A percentile compares a stretch with the other conserved stretches of the same genome.
phyloP scores from a whole-genome alignment of 768 basidiomycete genomes.

The Kwoniella dejecticola region DNA sequence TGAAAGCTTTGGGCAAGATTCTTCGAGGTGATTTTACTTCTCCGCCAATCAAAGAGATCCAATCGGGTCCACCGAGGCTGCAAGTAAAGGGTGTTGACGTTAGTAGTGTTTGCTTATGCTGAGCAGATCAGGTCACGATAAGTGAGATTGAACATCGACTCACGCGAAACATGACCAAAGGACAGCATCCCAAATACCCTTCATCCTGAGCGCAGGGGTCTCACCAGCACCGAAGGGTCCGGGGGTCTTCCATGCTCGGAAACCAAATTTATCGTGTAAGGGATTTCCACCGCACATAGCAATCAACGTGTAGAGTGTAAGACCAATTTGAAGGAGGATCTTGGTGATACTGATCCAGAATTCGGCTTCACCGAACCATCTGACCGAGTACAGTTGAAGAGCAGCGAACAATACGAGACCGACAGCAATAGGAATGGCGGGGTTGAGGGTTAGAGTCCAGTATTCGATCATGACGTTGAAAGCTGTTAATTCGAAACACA shows the following conservation, averaged over 20 bases:
- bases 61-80: constrained; percentile 25
- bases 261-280: constrained; percentile 59
- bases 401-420: constrained; percentile 12
- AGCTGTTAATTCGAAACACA: constrained; percentile 28
- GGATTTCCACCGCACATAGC: constrained; percentile 59
- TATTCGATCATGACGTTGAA: constrained; percentile 30
- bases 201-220: not conserved
- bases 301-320: constrained; percentile 64
- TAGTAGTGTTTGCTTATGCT: too few relatives aligned
- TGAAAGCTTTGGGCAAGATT: constrained; percentile 27
- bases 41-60: constrained; percentile 19
- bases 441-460: constrained; percentile 22
- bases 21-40: constrained; percentile 24
- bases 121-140: too few relatives aligned
- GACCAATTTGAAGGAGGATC: constrained; percentile 59
- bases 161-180: constrained; percentile 25
- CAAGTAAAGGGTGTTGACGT: too few relatives aligned
- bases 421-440: constrained; percentile 52
- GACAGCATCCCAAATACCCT: constrained; percentile 27
- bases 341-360: constrained; percentile 45
- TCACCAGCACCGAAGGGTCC: constrained; percentile 19
- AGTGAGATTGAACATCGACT: not conserved
- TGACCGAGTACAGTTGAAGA: constrained; percentile 20
- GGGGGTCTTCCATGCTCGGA: constrained; percentile 31
- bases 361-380: constrained; percentile 27